A percentile compares a stretch with the other conserved stretches of the same genome.
These are phyloP conservation scores for Luffa acutangula DNA, from an alignment of 306 rosid genomes.

Conservation along the genomic window DNA sequence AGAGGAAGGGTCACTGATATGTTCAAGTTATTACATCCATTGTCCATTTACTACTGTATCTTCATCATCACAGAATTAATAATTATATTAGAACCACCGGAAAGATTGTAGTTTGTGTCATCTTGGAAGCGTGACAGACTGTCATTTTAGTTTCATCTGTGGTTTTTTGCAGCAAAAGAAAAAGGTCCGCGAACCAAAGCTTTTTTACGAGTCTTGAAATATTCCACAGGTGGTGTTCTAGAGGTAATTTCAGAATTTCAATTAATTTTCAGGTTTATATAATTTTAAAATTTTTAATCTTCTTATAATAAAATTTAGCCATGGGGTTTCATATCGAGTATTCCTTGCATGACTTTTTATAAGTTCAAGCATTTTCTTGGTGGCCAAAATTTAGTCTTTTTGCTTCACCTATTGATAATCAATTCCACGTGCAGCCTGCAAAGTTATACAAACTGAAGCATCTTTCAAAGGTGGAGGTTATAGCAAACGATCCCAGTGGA, in stretches of 20 bases:
- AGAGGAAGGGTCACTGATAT: background rate
- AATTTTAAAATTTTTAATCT: background rate
- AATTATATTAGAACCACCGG: background rate
- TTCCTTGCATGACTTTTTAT: background rate
- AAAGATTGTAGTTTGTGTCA: background rate
- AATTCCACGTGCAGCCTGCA: slow-evolving; percentile 59
- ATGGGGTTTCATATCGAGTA: background rate
- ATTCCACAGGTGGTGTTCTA: slow-evolving; percentile 79
- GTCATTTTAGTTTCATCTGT: background rate
- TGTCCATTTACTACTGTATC: background rate
- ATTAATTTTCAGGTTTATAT: background rate
- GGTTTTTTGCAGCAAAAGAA: slow-evolving; percentile 48
- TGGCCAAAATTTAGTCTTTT: background rate
- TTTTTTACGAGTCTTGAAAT: slow-evolving; percentile 80
- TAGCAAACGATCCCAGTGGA: slow-evolving; percentile 78
- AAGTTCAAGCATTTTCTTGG: background rate
- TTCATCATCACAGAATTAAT: background rate
- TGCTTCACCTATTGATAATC: background rate
- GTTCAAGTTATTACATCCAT: background rate
- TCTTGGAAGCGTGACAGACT: background rate
- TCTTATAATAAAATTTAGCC: background rate
- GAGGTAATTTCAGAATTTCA: slow-evolving; percentile 44
- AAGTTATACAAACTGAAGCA: slow-evolving; percentile 92
- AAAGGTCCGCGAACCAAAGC: slow-evolving; percentile 73
- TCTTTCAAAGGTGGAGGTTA: slow-evolving; percentile 87